Evolutionary conservation across 805 yeast species (phyloP).

Genomic region (Saccharomycopsis selenospora): DNA sequence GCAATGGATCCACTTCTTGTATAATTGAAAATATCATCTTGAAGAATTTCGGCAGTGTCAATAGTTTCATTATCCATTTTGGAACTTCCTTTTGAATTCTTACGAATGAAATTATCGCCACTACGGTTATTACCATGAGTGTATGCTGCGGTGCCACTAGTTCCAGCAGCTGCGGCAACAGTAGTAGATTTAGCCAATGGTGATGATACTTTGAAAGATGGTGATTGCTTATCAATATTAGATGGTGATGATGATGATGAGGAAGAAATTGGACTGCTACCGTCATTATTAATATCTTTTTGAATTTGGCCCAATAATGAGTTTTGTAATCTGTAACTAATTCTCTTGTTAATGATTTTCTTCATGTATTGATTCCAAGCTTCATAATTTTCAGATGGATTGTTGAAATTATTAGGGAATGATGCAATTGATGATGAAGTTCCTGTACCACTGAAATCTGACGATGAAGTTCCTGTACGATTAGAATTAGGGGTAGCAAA

Average conservation of each 20-base stretch:
- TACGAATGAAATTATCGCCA: background rate
- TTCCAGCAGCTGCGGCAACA: too few species aligned
- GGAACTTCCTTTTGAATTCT: background rate
- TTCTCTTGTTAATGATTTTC: conserved; percentile 17
- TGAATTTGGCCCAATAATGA: conserved; percentile 4
- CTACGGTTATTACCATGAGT: background rate
- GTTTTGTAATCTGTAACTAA: conserved; percentile 14
- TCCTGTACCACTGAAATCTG: background rate
- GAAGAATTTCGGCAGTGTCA: background rate
- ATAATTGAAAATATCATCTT: background rate
- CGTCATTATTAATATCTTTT: background rate
- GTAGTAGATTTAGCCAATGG: too few species aligned
- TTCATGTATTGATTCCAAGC: conserved; percentile 20
- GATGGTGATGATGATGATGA: background rate
- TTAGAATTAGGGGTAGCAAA: background rate
- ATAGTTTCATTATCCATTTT: background rate
- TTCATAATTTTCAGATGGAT: conserved; percentile 7
- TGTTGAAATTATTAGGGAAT: background rate
- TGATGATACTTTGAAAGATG: too few species aligned
- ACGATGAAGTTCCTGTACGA: background rate
- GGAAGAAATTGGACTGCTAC: background rate
- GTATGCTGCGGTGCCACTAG: too few species aligned
- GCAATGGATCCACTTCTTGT: background rate
- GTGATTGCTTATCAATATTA: too few species aligned
- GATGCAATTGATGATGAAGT: background rate